Evolutionary conservation across 140 eudicot genomes (phyloP).

Genomic region (Oenanthe javanica): DNA sequence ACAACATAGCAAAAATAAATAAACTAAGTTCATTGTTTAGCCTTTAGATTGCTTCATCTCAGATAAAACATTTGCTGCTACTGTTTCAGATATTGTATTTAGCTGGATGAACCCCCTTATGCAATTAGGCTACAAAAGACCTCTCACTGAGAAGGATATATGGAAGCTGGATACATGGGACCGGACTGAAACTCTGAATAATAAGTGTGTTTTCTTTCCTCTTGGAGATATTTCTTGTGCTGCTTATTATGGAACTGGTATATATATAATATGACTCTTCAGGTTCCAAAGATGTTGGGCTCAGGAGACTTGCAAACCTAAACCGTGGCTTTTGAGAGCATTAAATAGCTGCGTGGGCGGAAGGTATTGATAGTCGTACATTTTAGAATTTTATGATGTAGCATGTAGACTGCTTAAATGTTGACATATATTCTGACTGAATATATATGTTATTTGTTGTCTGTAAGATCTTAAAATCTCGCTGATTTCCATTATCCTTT

Average conservation of each 20-base stretch:
- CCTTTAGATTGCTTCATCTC: not conserved
- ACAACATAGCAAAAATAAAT: not conserved
- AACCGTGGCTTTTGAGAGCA: conserved; percentile 92
- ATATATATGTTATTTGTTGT: not conserved
- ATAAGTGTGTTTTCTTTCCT: conserved; percentile 31
- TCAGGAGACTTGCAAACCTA: conserved; percentile 63
- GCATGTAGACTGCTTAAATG: not conserved
- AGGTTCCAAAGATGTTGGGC: conserved; percentile 83
- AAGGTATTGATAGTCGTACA: conserved; percentile 38
- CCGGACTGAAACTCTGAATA: conserved; percentile 62
- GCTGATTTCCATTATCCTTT: not conserved
- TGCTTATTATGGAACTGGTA: not conserved
- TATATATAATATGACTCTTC: not conserved
- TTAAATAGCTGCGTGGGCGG: conserved; percentile 84
- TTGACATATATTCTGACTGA: not conserved
- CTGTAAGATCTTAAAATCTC: not conserved
- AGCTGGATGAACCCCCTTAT: conserved; percentile 87
- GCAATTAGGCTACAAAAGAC: conserved; percentile 76
- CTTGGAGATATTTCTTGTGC: not conserved
- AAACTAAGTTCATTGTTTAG: not conserved
- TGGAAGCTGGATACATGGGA: conserved; percentile 95
- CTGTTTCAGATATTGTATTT: conserved; percentile 48
- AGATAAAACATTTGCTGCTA: not conserved
- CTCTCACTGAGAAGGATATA: conserved; percentile 87
- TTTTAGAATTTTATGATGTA: not conserved